Conservation (phyloP, 805 yeast species). For the Saccharomycopsis amapae region DNA sequence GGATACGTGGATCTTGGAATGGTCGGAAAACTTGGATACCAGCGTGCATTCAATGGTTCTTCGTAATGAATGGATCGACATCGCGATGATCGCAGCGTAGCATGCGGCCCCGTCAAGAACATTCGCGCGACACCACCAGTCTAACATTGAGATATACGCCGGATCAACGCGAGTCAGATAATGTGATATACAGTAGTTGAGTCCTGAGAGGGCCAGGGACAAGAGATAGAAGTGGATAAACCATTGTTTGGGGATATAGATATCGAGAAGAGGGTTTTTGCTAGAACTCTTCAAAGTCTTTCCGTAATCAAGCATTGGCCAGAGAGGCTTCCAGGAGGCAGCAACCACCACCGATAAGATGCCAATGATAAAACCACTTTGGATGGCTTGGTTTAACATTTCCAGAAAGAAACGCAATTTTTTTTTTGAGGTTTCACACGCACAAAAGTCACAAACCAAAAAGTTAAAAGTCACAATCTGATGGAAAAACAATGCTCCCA, state of each 20-base stretch:
- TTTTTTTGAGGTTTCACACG: too few species aligned
- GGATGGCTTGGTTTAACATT: not conserved
- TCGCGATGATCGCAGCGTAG: conserved; percentile 28
- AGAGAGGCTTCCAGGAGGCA: conserved; percentile 27
- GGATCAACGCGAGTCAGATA: too few species aligned
- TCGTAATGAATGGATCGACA: conserved; percentile 46
- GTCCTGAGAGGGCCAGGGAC: conserved; percentile 32
- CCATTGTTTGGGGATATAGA: conserved; percentile 54
- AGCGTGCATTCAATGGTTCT: conserved; percentile 47
- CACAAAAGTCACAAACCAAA: too few species aligned
- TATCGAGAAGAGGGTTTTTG: conserved; percentile 1
- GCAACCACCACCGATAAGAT: conserved; percentile 29
- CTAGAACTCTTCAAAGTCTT: conserved; percentile 29
- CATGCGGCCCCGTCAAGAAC: too few species aligned
- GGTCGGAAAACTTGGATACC: conserved; percentile 40
- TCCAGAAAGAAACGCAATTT: not conserved
- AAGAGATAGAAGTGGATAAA: conserved; percentile 57
- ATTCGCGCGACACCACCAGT: conserved; percentile 21
- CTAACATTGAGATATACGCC: too few species aligned
- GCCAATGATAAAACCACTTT: conserved; percentile 2
- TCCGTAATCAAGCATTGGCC: conserved; percentile 38
- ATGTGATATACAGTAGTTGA: too few species aligned
- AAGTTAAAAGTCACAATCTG: too few species aligned
- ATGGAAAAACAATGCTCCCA: too few species aligned
- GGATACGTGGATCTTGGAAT: conserved; percentile 52